A percentile compares a stretch with the other conserved stretches of the same genome.
phyloP scores from a whole-genome alignment of 768 basidiomycete species.

The Collybia sp. region DNA sequence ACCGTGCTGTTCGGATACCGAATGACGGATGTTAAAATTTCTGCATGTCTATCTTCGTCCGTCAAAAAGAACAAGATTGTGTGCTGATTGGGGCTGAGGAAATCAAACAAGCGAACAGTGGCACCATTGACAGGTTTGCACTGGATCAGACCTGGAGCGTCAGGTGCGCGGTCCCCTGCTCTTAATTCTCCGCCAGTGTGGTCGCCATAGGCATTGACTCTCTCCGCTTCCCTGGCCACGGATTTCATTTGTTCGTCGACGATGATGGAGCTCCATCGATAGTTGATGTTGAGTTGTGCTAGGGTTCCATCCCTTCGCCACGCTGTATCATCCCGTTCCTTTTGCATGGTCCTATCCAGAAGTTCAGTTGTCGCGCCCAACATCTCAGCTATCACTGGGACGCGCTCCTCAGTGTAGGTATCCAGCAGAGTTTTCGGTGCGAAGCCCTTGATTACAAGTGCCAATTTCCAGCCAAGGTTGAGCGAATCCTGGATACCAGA shows the following conservation, averaged over 20 bases:
- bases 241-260: constrained; percentile 19
- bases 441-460: constrained; percentile 32
- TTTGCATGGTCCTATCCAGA: constrained; percentile 16
- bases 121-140: constrained; percentile 3
- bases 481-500: constrained; percentile 21
- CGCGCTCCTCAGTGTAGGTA: constrained; percentile 37
- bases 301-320: constrained; percentile 13
- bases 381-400: constrained; percentile 42
- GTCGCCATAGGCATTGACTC: constrained; percentile 18
- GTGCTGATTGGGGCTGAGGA: constrained; percentile 24
- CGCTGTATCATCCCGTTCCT: constrained; percentile 5
- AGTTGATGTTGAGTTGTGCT: constrained; percentile 38
- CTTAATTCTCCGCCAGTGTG: constrained; percentile 14
- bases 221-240: constrained; percentile 7
- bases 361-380: constrained; percentile 31
- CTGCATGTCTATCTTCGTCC: constrained; percentile 3
- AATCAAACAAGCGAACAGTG: constrained; percentile 15
- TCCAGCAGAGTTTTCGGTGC: constrained; percentile 30
- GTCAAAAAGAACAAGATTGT: constrained; percentile 29
- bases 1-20: constrained; percentile 9
- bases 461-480: constrained; percentile 42
- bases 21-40: constrained; percentile 5
- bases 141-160: constrained; percentile 24
- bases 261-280: constrained; percentile 36
- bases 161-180: constrained; percentile 45